phyloP scores from a whole-genome alignment of 371 early-diverging fungal genomes.

The Basidiobolus heterosporus region DNA sequence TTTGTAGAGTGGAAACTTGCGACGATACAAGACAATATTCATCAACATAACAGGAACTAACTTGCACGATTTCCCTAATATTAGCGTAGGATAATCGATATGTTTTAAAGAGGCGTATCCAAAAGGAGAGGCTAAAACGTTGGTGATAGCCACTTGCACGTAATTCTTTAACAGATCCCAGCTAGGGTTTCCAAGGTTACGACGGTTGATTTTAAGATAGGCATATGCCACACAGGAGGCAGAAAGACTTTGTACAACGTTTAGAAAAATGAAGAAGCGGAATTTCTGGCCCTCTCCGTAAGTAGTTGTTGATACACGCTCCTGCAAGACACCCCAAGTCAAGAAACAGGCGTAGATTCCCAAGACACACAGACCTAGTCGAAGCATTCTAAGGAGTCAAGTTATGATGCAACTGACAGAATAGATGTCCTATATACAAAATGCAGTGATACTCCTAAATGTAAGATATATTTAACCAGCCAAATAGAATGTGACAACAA shows the following conservation, averaged over 20 bases:
- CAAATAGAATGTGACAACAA: no score
- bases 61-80: constrained; percentile 93
- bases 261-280: constrained; percentile 75
- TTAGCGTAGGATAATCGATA: constrained; percentile 94
- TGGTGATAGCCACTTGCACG: constrained; percentile 55
- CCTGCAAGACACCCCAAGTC: constrained; percentile 88
- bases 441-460: no score
- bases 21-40: constrained; percentile 80
- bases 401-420: no score
- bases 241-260: constrained; percentile 61
- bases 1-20: constrained; percentile 64
- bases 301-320: constrained; percentile 70
- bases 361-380: constrained; percentile 33
- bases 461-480: no score
- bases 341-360: constrained; percentile 91
- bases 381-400: no score
- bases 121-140: constrained; percentile 73
- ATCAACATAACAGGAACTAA: constrained; percentile 90
- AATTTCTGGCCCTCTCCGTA: constrained; percentile 61
- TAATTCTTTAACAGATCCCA: constrained; percentile 32
- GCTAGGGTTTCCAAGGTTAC: constrained; percentile 15
- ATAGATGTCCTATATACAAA: no score
- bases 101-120: constrained; percentile 84
- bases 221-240: constrained; percentile 58
- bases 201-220: constrained; percentile 40